Conservation (phyloP, 2,329 filamentous ascomycete species). For the Pseudogymnoascus pannorum region DNA sequence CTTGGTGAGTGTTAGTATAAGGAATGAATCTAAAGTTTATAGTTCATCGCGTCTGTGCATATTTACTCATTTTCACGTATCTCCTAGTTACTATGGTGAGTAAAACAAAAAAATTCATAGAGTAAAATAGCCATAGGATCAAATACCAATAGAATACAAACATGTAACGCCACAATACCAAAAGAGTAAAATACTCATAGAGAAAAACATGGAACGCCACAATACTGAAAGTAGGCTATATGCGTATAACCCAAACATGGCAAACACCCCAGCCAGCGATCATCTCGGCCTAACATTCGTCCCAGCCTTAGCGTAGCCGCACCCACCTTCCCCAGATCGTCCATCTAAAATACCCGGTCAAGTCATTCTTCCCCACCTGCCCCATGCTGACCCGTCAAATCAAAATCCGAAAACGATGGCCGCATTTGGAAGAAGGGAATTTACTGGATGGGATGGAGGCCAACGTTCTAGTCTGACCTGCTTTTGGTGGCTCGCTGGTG, state of each 20-base stretch:
- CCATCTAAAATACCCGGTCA: background rate
- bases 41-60: background rate
- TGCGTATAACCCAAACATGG: no score
- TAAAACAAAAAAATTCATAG: no score
- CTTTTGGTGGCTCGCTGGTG: background rate
- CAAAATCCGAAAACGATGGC: background rate
- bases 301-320: background rate
- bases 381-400: background rate
- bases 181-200: no score
- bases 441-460: background rate
- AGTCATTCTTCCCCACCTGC: background rate
- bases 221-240: no score
- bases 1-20: background rate
- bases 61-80: no score
- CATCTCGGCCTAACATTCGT: background rate
- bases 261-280: background rate
- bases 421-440: background rate
- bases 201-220: no score
- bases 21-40: no score
- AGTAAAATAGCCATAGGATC: no score
- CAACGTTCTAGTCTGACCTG: background rate
- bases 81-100: no score
- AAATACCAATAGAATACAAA: no score
- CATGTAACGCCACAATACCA: no score
- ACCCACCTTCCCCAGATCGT: background rate